A percentile compares a stretch with the other conserved stretches of the same genome.
Conservation (phyloP, 768 basidiomycete genomes). For the Boletus vinaceobasis region DNA sequence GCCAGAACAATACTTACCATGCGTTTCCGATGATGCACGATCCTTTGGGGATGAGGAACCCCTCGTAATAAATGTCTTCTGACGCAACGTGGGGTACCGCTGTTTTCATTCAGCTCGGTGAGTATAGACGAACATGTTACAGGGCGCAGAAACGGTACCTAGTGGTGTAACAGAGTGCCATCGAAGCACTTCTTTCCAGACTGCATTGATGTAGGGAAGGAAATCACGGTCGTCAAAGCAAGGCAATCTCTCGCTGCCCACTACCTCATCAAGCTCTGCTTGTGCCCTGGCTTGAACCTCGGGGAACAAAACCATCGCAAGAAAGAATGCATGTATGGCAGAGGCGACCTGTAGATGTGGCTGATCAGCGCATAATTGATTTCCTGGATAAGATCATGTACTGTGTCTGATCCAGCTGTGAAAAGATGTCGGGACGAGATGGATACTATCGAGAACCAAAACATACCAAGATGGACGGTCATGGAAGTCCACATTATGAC, state of each 20-base stretch:
- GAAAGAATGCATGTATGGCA: conserved; percentile 19
- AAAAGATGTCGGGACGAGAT: neutral
- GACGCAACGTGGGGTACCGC: conserved; percentile 14
- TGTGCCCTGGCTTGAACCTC: conserved; percentile 24
- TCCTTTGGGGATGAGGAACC: conserved; percentile 24
- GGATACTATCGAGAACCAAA: too few relatives aligned
- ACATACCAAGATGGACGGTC: conserved; percentile 9
- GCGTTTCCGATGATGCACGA: conserved; percentile 19
- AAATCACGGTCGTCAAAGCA: conserved; percentile 17
- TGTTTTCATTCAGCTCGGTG: neutral
- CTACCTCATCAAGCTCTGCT: conserved; percentile 23
- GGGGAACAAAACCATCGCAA: conserved; percentile 24
- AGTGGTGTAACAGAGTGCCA: conserved; percentile 19
- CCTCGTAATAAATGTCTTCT: conserved; percentile 19
- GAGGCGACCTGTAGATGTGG: conserved; percentile 10
- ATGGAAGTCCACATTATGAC: conserved; percentile 18
- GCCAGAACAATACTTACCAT: conserved; percentile 20
- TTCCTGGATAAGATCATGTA: conserved; percentile 31
- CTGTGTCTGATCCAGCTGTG: conserved; percentile 45
- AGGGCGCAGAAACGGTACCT: conserved; percentile 26
- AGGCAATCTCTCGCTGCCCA: conserved; percentile 22
- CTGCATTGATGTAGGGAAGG: conserved; percentile 25
- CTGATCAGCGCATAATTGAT: conserved; percentile 25
- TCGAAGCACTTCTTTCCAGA: conserved; percentile 25
- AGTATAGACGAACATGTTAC: neutral